Evolutionary conservation across 2,329 filamentous ascomycete genomes (phyloP).

Genomic region (Arthrobotrys sinensis): DNA sequence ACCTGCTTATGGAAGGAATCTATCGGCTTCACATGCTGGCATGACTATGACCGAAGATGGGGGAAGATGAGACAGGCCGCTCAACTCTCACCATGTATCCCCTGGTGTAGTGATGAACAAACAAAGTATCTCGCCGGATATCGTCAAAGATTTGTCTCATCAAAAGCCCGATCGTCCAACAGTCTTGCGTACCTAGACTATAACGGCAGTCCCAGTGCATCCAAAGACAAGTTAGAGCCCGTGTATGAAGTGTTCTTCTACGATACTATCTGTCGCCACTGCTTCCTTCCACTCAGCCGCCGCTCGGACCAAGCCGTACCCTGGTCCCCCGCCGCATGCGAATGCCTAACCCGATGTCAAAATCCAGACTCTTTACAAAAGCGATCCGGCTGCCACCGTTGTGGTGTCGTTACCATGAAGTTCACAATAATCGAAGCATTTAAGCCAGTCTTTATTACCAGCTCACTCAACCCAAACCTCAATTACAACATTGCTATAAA

Average conservation of each 20-base stretch:
- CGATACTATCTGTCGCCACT: constrained; percentile 26
- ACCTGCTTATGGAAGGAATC: too few species aligned
- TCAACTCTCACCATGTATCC: too few species aligned
- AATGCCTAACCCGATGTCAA: too few species aligned
- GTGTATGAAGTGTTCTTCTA: constrained; percentile 20
- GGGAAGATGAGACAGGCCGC: not conserved
- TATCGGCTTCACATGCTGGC: too few species aligned
- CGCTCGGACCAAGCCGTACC: too few species aligned
- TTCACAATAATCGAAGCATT: constrained; percentile 25
- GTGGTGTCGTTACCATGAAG: constrained; percentile 25
- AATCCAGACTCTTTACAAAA: not conserved
- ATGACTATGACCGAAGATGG: not conserved
- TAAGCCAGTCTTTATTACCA: not conserved
- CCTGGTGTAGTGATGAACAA: not conserved
- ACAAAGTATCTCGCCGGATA: constrained; percentile 11
- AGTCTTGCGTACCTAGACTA: not conserved
- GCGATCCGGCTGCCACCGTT: constrained; percentile 8
- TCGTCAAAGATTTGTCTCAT: not conserved
- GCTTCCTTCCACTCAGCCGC: not conserved
- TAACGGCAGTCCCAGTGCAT: too few species aligned
- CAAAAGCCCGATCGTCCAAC: too few species aligned
- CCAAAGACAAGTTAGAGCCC: not conserved
- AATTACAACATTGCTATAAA: too few species aligned
- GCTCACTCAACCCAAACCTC: not conserved
- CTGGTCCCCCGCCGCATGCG: too few species aligned